These are phyloP conservation scores for Diplosphaera chodatii DNA, from an alignment of 139 green algal species.

Conservation along the genomic window DNA sequence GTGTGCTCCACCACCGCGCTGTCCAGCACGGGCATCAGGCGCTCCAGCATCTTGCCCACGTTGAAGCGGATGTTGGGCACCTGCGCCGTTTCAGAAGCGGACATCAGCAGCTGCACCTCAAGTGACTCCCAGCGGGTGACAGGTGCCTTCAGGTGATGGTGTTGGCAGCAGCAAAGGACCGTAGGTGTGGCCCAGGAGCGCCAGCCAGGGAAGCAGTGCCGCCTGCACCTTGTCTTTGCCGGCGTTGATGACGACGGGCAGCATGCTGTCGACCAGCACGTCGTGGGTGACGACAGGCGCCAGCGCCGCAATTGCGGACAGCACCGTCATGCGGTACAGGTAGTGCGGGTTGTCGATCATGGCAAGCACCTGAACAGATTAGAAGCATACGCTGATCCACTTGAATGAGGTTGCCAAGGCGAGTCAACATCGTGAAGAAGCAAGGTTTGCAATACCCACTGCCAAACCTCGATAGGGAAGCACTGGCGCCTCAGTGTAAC, in stretches of 20 bases:
- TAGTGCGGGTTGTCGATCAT: conserved; percentile 81
- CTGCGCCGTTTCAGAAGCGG: not conserved
- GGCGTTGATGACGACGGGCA: conserved; percentile 78
- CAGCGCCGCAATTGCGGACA: conserved; percentile 74
- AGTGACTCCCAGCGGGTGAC: not conserved
- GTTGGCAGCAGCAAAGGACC: no score
- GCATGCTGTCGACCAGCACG: conserved; percentile 71
- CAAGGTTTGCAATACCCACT: no score
- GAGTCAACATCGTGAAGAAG: not conserved
- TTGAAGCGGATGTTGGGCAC: conserved; percentile 95
- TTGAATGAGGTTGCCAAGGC: not conserved
- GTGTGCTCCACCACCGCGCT: conserved; percentile 48
- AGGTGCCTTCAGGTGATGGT: no score
- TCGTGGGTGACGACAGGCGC: conserved; percentile 74
- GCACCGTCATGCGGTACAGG: conserved; percentile 93
- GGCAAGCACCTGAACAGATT: conserved; percentile 23
- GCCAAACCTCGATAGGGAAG: no score
- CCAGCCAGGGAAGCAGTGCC: no score
- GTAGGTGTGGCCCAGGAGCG: no score
- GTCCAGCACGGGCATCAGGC: conserved; percentile 68
- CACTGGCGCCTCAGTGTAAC: no score
- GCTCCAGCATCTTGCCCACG: conserved; percentile 85
- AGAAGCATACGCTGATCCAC: not conserved
- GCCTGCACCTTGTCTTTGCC: conserved; percentile 78
- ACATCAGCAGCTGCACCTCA: not conserved